Conservation (phyloP, 139 green algal species). For the Astrephomene gubernaculifera region DNA sequence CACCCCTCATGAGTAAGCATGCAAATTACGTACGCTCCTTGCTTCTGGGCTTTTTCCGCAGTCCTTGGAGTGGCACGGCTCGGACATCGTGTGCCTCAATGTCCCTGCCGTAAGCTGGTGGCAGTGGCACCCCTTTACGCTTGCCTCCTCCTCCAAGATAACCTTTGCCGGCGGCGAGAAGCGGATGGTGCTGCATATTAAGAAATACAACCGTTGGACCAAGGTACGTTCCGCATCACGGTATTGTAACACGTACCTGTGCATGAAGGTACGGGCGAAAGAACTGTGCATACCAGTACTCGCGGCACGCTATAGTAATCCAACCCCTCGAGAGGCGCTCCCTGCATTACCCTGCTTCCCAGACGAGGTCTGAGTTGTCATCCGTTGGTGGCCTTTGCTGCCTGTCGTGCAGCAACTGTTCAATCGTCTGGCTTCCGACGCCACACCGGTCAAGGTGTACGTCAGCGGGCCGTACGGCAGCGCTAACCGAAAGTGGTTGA, state of each 20-base stretch:
- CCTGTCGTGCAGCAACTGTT: neutral
- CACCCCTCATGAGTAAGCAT: no score
- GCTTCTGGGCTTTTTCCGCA: neutral
- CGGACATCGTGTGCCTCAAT: slow-evolving; percentile 25
- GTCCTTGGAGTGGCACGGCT: slow-evolving; percentile 4
- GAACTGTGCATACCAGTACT: no score
- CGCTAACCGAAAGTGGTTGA: slow-evolving; percentile 2
- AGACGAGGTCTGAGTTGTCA: no score
- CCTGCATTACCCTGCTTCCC: no score
- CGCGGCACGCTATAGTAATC: no score
- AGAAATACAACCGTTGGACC: slow-evolving; percentile 20
- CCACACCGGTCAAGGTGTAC: neutral
- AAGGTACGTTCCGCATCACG: neutral
- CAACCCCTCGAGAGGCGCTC: no score
- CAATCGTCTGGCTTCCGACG: neutral
- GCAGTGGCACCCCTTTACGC: slow-evolving; percentile 45
- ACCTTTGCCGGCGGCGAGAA: neutral
- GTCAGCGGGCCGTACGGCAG: slow-evolving; percentile 25
- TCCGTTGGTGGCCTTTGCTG: neutral
- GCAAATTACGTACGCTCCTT: neutral
- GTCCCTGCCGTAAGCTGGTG: slow-evolving; percentile 27
- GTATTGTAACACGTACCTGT: no score
- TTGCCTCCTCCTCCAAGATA: neutral
- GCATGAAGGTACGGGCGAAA: no score
- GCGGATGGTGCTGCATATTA: slow-evolving; percentile 28